Evolutionary conservation across 208 protist species (phyloP), one percentile per base, ranked within the genome.

Genomic region (Trypanosoma caninum): DNA sequence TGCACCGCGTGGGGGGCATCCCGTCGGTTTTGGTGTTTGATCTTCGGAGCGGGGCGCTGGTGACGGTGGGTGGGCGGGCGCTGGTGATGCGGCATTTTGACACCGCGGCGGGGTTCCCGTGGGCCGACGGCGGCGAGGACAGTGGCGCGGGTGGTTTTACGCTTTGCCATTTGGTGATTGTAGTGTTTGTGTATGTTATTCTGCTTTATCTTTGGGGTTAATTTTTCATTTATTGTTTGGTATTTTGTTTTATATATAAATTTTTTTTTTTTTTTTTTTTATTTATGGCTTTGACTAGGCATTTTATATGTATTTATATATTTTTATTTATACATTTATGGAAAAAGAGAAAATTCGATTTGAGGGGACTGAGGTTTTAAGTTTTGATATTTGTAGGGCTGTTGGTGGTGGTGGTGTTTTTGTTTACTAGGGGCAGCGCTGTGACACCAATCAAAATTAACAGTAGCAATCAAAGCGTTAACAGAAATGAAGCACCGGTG

Each of bases 1-100:
- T 30, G 25, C 76, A 72, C 62, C 52, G 51, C 0, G 69, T 83
- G 11, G 16, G 48, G 4, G 73, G 71, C 13, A 78, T 82, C 16
- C 82, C 82, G 20, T 80, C 60, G 40, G 16, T 84, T 30, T 54
- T 78, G 0, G 53, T 82, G 1, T 74, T 89, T 33, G 69, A 72
- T 18, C 63, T 69, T 18, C 67, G 71, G 33, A 77, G 65, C 6
- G 71, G 60, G 34, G 56, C 71, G 30, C 52, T 84, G 27, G 38
- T 88, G 10, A 78, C 76, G 35, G 30, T 50, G 13, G 62, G 76
- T 23, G 75, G 45, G 37, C 22, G 71, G 7, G 65, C 60, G 40
- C 30, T 52, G 11, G 74, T 82, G 63, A 54, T 78, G 53, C 40
- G 68, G 47, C 38, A 64, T 18, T 69, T 78, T 53, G 62, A 72